A percentile compares a stretch with the other conserved stretches of the same genome.
Conservation (phyloP, 768 basidiomycete genomes). For the Steccherinum ochraceum region DNA sequence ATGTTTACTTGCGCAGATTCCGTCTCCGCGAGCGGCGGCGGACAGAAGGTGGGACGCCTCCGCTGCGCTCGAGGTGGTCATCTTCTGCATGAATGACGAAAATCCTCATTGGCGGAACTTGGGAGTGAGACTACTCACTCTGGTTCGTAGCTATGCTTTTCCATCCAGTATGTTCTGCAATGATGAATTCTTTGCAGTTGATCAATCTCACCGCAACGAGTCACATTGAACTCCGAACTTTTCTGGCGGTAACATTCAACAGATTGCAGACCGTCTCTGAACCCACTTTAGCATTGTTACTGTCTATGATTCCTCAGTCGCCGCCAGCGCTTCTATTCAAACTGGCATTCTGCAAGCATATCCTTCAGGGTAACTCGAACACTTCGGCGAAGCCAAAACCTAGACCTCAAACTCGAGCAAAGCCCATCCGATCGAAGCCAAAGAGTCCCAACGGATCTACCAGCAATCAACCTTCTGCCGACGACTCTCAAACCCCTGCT, state of each 20-base stretch:
- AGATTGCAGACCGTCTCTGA: conserved; percentile 18
- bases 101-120: conserved; percentile 18
- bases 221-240: conserved; percentile 25
- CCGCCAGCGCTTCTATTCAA: conserved; percentile 21
- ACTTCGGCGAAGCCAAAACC: conserved; percentile 8
- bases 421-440: conserved; percentile 15
- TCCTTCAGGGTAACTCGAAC: conserved; percentile 8
- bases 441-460: conserved; percentile 10
- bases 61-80: conserved; percentile 40
- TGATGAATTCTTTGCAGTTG: conserved; percentile 25
- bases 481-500: not conserved
- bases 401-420: conserved; percentile 18
- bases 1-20: conserved; percentile 54
- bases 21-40: conserved; percentile 40
- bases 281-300: conserved; percentile 14
- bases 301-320: conserved; percentile 21
- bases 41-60: conserved; percentile 52
- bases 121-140: conserved; percentile 25
- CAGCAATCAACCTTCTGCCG: not conserved
- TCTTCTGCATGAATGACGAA: conserved; percentile 18
- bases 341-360: conserved; percentile 21
- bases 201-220: conserved; percentile 28
- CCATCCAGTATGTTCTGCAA: too few relatives aligned
- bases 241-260: conserved; percentile 23
- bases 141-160: too few relatives aligned